Evolutionary conservation across 768 basidiomycete genomes (phyloP).

Genomic region (Leccinum uliginosum): DNA sequence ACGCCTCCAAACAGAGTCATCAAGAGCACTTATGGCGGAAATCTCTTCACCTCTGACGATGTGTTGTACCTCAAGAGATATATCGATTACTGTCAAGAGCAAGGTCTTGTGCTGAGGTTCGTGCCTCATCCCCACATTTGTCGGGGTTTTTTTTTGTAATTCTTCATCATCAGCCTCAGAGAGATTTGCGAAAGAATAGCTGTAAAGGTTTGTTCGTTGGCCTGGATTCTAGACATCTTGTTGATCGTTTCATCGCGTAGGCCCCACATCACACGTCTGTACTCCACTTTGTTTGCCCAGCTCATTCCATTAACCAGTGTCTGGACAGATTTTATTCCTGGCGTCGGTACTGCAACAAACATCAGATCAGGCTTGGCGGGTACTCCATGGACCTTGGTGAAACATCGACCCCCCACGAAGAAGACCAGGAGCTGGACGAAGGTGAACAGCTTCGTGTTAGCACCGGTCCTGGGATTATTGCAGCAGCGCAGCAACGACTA

Average conservation of each 20-base stretch:
- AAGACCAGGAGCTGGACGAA: constrained; percentile 39
- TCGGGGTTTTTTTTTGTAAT: constrained; percentile 22
- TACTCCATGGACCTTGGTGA: constrained; percentile 71
- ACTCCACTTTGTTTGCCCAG: background rate
- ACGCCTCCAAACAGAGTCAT: constrained; percentile 80
- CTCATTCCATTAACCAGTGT: background rate
- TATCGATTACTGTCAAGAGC: constrained; percentile 87
- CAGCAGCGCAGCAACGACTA: constrained; percentile 40
- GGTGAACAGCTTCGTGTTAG: constrained; percentile 35
- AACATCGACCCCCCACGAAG: constrained; percentile 40
- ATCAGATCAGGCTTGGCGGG: constrained; percentile 84
- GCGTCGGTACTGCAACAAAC: constrained; percentile 90
- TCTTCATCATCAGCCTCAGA: constrained; percentile 38
- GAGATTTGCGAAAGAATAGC: constrained; percentile 89
- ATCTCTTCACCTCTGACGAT: constrained; percentile 82
- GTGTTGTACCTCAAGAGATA: constrained; percentile 81
- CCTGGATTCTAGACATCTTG: background rate
- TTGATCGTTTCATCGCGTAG: constrained; percentile 31
- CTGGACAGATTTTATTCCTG: constrained; percentile 75
- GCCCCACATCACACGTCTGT: constrained; percentile 86
- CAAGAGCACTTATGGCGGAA: constrained; percentile 87
- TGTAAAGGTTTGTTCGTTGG: constrained; percentile 52
- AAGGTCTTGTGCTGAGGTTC: constrained; percentile 77
- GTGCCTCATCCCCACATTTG: constrained; percentile 4
- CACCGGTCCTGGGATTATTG: constrained; percentile 43